A percentile compares a stretch with the other conserved stretches of the same genome.
phyloP scores from a whole-genome alignment of 1,284 basidiomycete genomes.

The Cutaneotrichosporon sp. region DNA sequence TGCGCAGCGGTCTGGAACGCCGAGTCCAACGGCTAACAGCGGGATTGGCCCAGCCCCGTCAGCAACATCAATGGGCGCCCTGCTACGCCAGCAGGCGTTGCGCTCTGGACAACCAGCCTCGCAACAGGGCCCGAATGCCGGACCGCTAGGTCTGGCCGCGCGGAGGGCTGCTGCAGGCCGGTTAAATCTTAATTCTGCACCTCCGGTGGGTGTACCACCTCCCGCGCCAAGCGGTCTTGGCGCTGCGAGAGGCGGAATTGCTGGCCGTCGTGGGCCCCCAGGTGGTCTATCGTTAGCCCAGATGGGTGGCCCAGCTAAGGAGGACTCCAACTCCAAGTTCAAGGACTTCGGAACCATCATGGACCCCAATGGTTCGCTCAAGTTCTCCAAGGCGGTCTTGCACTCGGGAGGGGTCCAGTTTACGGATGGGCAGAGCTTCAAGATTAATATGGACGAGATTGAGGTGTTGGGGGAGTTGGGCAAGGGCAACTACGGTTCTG shows the following conservation, averaged over 20 bases:
- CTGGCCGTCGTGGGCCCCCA: slow-evolving; percentile 37
- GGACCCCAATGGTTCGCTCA: slow-evolving; percentile 89
- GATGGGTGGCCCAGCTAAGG: slow-evolving; percentile 10
- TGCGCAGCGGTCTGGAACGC: slow-evolving; percentile 14
- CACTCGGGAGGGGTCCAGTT: slow-evolving; percentile 94
- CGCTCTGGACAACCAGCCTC: slow-evolving; percentile 17
- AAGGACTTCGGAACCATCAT: slow-evolving; percentile 90
- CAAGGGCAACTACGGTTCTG: slow-evolving; percentile 94
- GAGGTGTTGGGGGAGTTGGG: slow-evolving; percentile 80
- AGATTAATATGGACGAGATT: slow-evolving; percentile 94
- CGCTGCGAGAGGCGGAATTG: slow-evolving; percentile 32
- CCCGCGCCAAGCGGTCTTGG: slow-evolving; percentile 28
- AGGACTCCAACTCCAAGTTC: slow-evolving; percentile 54
- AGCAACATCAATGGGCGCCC: slow-evolving; percentile 42
- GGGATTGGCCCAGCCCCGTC: slow-evolving; percentile 24
- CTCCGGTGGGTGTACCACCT: not conserved
- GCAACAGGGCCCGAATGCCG: slow-evolving; percentile 34
- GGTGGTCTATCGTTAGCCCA: slow-evolving; percentile 35
- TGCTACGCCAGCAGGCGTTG: slow-evolving; percentile 39
- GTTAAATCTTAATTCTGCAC: slow-evolving; percentile 22
- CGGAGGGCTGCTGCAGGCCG: slow-evolving; percentile 36
- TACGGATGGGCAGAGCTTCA: slow-evolving; percentile 83
- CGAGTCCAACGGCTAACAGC: slow-evolving; percentile 7
- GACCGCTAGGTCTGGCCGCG: slow-evolving; percentile 43
- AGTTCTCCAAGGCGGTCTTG: slow-evolving; percentile 91